phyloP scores from a whole-genome alignment of 78 protist species.

The Dictyostelium intermedium region DNA sequence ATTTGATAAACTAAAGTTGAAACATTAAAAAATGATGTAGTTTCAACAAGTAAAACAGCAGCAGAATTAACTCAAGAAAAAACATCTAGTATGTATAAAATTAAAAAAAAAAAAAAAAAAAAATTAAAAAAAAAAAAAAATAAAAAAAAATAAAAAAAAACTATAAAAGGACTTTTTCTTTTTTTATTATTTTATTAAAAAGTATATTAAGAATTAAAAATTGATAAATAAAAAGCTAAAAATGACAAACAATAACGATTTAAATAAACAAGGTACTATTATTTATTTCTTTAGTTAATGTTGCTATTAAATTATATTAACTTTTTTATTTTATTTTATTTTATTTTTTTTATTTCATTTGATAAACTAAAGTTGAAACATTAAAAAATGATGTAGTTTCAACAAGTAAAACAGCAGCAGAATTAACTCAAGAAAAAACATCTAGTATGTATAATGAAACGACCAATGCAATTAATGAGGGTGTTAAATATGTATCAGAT shows the following conservation, averaged over 20 bases:
- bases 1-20: not conserved
- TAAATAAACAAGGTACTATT: not conserved
- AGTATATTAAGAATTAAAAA: not conserved
- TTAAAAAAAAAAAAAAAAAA: too few relatives aligned
- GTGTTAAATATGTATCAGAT: slow-evolving; percentile 8
- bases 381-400: not conserved
- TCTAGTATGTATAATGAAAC: slow-evolving; percentile 2
- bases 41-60: not conserved
- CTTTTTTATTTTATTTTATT: not conserved
- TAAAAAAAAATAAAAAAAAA: too few relatives aligned
- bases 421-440: not conserved
- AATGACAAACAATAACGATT: not conserved
- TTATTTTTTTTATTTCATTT: too few relatives aligned
- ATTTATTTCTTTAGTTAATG: not conserved
- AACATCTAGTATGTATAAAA: not conserved
- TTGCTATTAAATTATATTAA: too few relatives aligned
- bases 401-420: not conserved
- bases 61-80: not conserved
- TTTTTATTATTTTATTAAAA: not conserved
- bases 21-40: not conserved
- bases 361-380: not conserved
- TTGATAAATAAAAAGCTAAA: not conserved
- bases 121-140: too few relatives aligned
- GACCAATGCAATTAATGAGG: not conserved
- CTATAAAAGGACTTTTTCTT: not conserved